Evolutionary conservation across 208 protist genomes (phyloP).

Genomic region (Trypanosoma scelopori): DNA sequence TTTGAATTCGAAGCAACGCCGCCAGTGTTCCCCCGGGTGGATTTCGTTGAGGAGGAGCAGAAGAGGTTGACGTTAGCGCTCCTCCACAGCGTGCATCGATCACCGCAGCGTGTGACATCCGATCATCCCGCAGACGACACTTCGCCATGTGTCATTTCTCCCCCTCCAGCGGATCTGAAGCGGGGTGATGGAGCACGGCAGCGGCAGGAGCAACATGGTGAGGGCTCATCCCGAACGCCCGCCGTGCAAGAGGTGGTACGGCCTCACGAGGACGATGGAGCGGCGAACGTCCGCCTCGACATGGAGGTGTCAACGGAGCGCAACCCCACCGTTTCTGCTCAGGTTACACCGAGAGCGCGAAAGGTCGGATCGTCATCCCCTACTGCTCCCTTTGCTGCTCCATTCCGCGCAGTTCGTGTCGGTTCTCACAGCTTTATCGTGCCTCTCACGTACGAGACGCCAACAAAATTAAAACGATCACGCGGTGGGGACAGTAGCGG

Average conservation of each 20-base stretch:
- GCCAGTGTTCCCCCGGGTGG: constrained; percentile 44
- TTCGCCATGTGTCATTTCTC: background rate
- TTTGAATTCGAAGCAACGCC: constrained; percentile 58
- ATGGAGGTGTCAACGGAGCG: background rate
- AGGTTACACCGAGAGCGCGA: background rate
- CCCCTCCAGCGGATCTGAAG: constrained; percentile 18
- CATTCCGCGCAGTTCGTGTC: constrained; percentile 30
- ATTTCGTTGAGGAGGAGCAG: constrained; percentile 48
- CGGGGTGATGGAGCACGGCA: background rate
- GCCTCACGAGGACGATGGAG: background rate
- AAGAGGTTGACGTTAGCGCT: constrained; percentile 24
- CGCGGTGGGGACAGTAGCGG: background rate
- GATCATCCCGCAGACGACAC: background rate
- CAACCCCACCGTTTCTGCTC: constrained; percentile 10
- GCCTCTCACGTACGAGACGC: background rate
- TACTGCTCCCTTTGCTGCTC: background rate
- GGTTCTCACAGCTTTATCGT: constrained; percentile 33
- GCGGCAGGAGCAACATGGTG: constrained; percentile 5
- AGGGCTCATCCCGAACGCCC: constrained; percentile 2
- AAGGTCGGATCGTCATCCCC: background rate
- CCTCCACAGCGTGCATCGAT: constrained; percentile 41
- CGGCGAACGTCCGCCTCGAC: background rate
- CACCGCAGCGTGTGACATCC: constrained; percentile 17
- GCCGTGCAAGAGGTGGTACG: background rate
- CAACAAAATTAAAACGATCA: constrained; percentile 6